These are phyloP conservation scores for Scheffersomyces amazonensis DNA, from an alignment of 805 yeast species.

Conservation along the genomic window DNA sequence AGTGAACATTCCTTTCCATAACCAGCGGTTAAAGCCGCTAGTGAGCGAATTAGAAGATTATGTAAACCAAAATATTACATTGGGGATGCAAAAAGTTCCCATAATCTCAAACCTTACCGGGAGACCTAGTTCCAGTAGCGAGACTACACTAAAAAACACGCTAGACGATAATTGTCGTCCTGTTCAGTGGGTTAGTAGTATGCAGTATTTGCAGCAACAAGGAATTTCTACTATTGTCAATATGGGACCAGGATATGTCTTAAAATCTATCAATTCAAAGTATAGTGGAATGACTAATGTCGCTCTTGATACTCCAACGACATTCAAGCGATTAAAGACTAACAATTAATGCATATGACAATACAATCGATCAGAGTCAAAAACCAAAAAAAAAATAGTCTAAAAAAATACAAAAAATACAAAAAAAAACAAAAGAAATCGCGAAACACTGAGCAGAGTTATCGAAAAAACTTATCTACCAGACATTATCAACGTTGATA, in stretches of 20 bases:
- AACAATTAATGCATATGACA: too few relatives aligned
- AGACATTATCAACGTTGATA: too few relatives aligned
- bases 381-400: too few relatives aligned
- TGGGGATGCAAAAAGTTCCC: constrained; percentile 19
- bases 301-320: background rate
- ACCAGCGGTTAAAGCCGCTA: constrained; percentile 34
- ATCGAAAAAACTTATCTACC: too few relatives aligned
- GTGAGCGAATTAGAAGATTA: constrained; percentile 23
- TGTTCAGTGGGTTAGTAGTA: constrained; percentile 40
- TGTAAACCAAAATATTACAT: background rate
- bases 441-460: background rate
- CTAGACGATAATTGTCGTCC: constrained; percentile 41
- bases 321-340: background rate
- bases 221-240: constrained; percentile 21
- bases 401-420: too few relatives aligned
- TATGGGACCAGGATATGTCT: constrained; percentile 39
- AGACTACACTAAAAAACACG: constrained; percentile 27
- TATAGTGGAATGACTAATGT: constrained; percentile 4
- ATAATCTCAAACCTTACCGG: constrained; percentile 39
- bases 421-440: too few relatives aligned
- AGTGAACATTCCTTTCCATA: constrained; percentile 54
- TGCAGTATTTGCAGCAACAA: constrained; percentile 17
- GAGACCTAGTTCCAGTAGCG: constrained; percentile 13
- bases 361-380: too few relatives aligned
- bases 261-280: constrained; percentile 20